Evolutionary conservation across 768 basidiomycete species (phyloP).

Genomic region (Trichaptum fuscoviolaceum): DNA sequence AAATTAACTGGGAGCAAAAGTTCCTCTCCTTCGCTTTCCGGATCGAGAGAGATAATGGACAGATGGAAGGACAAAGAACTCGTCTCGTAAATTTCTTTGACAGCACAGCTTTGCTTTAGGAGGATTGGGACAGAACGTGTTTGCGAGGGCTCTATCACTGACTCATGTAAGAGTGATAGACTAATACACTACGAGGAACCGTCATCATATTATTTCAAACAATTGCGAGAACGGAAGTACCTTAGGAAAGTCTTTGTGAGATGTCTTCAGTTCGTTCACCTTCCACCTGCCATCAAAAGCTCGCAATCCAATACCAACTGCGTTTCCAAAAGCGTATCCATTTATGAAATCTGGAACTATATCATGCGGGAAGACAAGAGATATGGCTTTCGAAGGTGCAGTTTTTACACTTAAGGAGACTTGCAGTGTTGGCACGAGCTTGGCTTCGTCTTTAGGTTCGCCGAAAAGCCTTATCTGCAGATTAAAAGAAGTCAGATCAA

Average conservation of each 20-base stretch:
- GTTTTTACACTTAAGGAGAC: not conserved
- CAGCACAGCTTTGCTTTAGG: slow-evolving; percentile 19
- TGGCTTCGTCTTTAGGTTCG: slow-evolving; percentile 40
- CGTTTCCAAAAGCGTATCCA: slow-evolving; percentile 70
- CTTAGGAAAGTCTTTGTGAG: slow-evolving; percentile 1
- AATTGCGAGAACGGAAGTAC: slow-evolving; percentile 12
- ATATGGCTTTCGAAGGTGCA: not conserved
- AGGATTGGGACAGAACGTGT: slow-evolving; percentile 53
- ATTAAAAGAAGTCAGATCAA: slow-evolving; percentile 8
- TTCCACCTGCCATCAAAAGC: slow-evolving; percentile 54
- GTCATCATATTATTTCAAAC: slow-evolving; percentile 11
- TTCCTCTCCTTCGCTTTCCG: slow-evolving; percentile 9
- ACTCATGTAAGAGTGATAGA: slow-evolving; percentile 17
- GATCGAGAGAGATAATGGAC: slow-evolving; percentile 33
- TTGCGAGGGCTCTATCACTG: slow-evolving; percentile 55
- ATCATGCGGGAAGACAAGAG: not conserved
- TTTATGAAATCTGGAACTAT: slow-evolving; percentile 65
- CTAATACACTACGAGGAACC: slow-evolving; percentile 16
- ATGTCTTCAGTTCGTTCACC: slow-evolving; percentile 25
- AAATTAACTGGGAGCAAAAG: slow-evolving; percentile 32
- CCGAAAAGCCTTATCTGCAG: slow-evolving; percentile 78
- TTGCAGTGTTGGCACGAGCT: not conserved
- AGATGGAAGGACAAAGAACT: slow-evolving; percentile 22
- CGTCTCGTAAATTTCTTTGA: not conserved
- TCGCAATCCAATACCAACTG: slow-evolving; percentile 59